Evolutionary conservation across 106 monocot genomes (phyloP), one percentile per base, ranked within the genome.

Genomic region (Dendrobium huoshanense): DNA sequence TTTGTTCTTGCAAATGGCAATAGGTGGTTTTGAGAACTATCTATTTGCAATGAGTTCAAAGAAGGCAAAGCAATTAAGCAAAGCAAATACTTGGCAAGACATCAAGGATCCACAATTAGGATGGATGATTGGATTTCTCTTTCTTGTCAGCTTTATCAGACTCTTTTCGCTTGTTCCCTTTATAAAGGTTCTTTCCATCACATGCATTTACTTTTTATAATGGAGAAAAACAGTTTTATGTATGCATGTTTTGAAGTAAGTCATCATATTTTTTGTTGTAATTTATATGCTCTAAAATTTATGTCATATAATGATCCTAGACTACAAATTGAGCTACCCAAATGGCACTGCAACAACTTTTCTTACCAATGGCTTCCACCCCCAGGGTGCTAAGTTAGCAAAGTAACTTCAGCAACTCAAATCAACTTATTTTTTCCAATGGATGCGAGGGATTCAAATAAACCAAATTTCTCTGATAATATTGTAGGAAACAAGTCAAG

Each of bases 101-200:
- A 83, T 84, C 22, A 92, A 92, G 81, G 77, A 85, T 19, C 92
- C 89, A 24, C 74, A 73, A 9, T 9, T 89, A 13, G 84, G 87
- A 45, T 92, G 92, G 92, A 92, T 92, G 85, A 89, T 89, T 61
- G 88, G 84, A 5, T 92, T 92, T 45, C 87, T 92, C 18, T 89
- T 92, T 79, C 70, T 89, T 29, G 86, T 86, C 55, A 92, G 92
- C 64, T 92, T 92, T 67, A 81, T 89, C 55, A 89, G 92, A n/a
- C 88, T 92, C 47, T 89, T 92, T 59, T 85, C 85, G n/a, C 47
- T 92, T 77, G 87, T 89, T 41, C 87, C 92, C 1, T 82, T 92
- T 33, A 87, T 87, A 82, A 89, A 92, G 92, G 92, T 92, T 80
- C 45, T 29, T 0, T 6, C 43, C 70, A 31, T 29, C 33, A 33